These are phyloP conservation scores for Thalassiosira hispida DNA, from an alignment of 352 stramenopile genomes.

Conservation along the genomic window DNA sequence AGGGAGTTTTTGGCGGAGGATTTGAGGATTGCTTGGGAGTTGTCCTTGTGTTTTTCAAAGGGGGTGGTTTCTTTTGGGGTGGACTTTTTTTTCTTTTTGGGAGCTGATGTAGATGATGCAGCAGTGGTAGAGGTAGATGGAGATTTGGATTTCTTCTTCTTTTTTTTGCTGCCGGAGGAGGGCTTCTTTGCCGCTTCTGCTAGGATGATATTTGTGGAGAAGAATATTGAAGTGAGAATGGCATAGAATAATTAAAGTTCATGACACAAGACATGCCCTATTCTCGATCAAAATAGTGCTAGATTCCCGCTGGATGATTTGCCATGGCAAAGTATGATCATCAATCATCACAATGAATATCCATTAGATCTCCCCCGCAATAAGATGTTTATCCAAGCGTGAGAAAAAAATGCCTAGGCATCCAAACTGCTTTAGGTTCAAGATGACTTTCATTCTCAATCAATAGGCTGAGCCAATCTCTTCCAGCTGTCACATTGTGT, in stretches of 20 bases:
- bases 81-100: conserved; percentile 54
- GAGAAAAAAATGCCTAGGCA: too few relatives aligned
- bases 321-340: too few relatives aligned
- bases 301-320: too few relatives aligned
- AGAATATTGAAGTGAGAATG: neutral
- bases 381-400: too few relatives aligned
- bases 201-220: neutral
- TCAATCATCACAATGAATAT: too few relatives aligned
- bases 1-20: conserved; percentile 67
- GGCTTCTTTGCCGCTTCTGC: conserved; percentile 34
- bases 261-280: too few relatives aligned
- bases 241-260: neutral
- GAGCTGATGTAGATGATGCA: conserved; percentile 2
- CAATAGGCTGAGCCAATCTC: too few relatives aligned
- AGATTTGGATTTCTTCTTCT: conserved; percentile 50
- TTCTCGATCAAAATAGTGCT: too few relatives aligned
- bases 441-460: too few relatives aligned
- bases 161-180: conserved; percentile 24
- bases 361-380: too few relatives aligned
- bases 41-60: conserved; percentile 33
- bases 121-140: neutral
- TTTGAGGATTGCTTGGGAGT: conserved; percentile 69
- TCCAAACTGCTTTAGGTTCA: too few relatives aligned
- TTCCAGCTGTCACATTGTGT: neutral
- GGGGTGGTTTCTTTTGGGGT: conserved; percentile 8